Evolutionary conservation across 192 early-diverging fungal species (phyloP), one percentile per base, ranked within the genome.

Genomic region (Dispira simplex): DNA sequence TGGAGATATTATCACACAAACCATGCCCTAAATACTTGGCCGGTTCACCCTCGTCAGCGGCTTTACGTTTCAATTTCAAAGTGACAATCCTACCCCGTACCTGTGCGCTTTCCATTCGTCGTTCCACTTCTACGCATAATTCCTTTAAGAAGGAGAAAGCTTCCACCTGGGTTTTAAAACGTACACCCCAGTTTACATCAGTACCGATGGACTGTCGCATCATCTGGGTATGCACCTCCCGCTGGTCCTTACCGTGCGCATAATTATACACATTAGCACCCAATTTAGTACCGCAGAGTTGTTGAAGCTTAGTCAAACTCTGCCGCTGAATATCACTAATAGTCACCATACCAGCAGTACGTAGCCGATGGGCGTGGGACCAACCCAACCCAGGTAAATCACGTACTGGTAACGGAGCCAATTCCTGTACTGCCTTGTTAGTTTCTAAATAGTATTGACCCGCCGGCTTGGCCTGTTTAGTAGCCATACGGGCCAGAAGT

Each of bases 121-220:
- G 0, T 77, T 64, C 32, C 93, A 70, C 46, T 80, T 73, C n/a
- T 44, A 46, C 1, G 44, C 59, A 62, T 3, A 62, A 45, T 11
- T 44, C 39, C 16, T n/a, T 21, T 21, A 94, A 46, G 77, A 94
- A 97, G 44, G 72, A 69, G 48, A 85, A 74, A 2, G 81, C 82
- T 66, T 96, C 82, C 2, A 69, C 65, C 43, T 81, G 67, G 25
- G 66, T 87, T 60, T 89, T 82, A 72, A 97, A 90, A 10, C 93
- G 80, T 0, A 97, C 80, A 9, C 89, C 93, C 91, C 93, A 93
- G 53, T 85, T 85, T 18, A 92, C 81, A 63, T 93, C 90, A 2
- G 85, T 87, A 45, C 90, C 89, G 26, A 95, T 84, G 48, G 79
- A 82, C 68, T 89, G 86, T 8, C 90, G 79, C 6, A 75, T 60